Evolutionary conservation across 2,329 filamentous ascomycete species (phyloP).

Genomic region (Aureobasidium namibiae): DNA sequence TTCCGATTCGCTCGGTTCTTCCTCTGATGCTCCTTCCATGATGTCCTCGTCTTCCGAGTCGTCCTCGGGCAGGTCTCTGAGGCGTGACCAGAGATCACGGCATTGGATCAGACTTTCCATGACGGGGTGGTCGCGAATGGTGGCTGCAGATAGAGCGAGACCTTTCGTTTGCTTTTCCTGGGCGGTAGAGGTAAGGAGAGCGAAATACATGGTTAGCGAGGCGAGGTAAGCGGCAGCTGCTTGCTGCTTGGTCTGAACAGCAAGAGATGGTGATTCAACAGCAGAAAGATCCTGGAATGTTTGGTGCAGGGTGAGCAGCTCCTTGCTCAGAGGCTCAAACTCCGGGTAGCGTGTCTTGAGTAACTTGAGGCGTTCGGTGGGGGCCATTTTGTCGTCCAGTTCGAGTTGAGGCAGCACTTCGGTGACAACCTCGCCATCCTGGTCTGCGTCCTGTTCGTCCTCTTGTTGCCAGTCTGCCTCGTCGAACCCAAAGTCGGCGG

Average conservation of each 20-base stretch:
- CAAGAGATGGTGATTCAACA: conserved; percentile 13
- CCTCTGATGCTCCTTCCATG: conserved; percentile 8
- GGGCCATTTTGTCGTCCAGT: conserved; percentile 69
- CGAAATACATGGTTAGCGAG: conserved; percentile 86
- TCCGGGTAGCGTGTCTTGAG: conserved; percentile 81
- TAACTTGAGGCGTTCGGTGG: conserved; percentile 66
- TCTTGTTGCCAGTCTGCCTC: conserved; percentile 72
- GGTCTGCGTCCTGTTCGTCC: conserved; percentile 34
- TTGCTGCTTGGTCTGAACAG: conserved; percentile 57
- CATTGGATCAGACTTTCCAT: conserved; percentile 80
- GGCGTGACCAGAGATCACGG: conserved; percentile 69
- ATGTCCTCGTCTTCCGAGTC: conserved; percentile 11
- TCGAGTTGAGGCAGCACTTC: conserved; percentile 80
- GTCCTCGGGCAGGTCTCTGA: conserved; percentile 51
- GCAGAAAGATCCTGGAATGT: not conserved
- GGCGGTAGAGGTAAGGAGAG: conserved; percentile 75
- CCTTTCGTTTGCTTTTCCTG: conserved; percentile 42
- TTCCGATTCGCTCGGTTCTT: conserved; percentile 23
- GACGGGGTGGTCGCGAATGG: conserved; percentile 80
- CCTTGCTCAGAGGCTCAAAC: conserved; percentile 75
- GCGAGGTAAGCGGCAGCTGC: conserved; percentile 80
- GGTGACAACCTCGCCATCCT: conserved; percentile 52
- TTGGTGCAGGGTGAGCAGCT: conserved; percentile 62
- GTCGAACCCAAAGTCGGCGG: conserved; percentile 89
- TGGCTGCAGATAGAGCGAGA: conserved; percentile 62